phyloP scores from a whole-genome alignment of 2,329 filamentous ascomycete species.

The Cladophialophora psammophila region DNA sequence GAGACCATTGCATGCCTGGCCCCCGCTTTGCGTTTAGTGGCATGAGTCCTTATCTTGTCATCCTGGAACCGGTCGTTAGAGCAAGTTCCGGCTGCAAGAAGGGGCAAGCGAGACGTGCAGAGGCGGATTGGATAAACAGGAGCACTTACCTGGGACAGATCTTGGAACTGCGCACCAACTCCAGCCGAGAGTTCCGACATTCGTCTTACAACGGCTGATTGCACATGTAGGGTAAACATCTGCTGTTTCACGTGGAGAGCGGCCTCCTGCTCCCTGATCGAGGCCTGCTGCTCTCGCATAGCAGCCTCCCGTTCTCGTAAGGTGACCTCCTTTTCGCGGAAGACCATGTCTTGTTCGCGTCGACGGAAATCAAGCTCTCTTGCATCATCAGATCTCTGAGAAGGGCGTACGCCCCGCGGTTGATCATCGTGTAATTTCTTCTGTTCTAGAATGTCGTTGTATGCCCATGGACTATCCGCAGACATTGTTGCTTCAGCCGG shows the following conservation, averaged over 20 bases:
- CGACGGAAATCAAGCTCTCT: slow-evolving; percentile 29
- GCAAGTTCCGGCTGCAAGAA: background rate
- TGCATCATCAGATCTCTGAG: slow-evolving; percentile 19
- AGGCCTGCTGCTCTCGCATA: slow-evolving; percentile 36
- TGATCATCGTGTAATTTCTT: slow-evolving; percentile 2
- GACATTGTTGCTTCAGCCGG: slow-evolving; percentile 18
- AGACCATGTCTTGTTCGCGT: slow-evolving; percentile 34
- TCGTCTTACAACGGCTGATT: slow-evolving; percentile 29
- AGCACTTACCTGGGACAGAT: slow-evolving; percentile 25
- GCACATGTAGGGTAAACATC: slow-evolving; percentile 32
- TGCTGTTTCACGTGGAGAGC: slow-evolving; percentile 29
- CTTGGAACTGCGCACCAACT: slow-evolving; percentile 36
- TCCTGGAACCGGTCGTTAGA: slow-evolving; percentile 14
- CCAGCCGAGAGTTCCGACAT: slow-evolving; percentile 28
- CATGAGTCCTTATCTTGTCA: slow-evolving; percentile 27
- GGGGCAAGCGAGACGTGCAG: background rate
- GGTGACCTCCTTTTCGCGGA: slow-evolving; percentile 36
- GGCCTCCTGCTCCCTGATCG: slow-evolving; percentile 34
- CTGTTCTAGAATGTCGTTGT: slow-evolving; percentile 18
- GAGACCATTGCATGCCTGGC: slow-evolving; percentile 16
- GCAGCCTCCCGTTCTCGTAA: slow-evolving; percentile 35
- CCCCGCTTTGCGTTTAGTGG: slow-evolving; percentile 37
- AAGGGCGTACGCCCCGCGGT: background rate
- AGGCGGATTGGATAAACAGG: background rate
- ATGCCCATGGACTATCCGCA: slow-evolving; percentile 20